Evolutionary conservation across 1,284 basidiomycete species (phyloP).

Genomic region (Neonothopanus nambi): DNA sequence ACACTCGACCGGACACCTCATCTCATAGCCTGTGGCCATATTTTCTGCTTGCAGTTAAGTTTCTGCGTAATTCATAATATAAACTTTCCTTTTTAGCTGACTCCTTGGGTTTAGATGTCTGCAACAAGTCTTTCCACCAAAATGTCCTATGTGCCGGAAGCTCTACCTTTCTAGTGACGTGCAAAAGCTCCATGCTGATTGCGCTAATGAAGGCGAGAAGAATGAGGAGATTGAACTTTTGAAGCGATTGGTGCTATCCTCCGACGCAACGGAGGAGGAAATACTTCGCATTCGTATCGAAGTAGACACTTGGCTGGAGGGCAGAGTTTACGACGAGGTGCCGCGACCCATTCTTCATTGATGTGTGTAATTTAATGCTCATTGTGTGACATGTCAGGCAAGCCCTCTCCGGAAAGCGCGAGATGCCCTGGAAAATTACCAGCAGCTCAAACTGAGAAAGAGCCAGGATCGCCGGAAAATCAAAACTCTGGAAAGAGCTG

Average conservation of each 20-base stretch:
- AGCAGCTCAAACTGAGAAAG: constrained; percentile 17
- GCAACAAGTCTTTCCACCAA: constrained; percentile 41
- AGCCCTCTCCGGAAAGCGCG: constrained; percentile 29
- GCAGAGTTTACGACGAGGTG: constrained; percentile 32
- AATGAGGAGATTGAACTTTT: constrained; percentile 27
- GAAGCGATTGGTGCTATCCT: constrained; percentile 45
- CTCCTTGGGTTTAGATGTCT: constrained; percentile 7
- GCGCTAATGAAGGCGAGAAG: constrained; percentile 30
- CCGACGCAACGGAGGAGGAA: constrained; percentile 43
- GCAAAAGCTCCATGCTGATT: constrained; percentile 59
- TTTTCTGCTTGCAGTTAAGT: constrained; percentile 64
- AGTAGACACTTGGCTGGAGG: constrained; percentile 47
- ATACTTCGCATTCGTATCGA: constrained; percentile 43
- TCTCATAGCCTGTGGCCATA: constrained; percentile 68
- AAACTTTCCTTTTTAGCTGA: not conserved
- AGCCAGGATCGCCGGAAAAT: constrained; percentile 9
- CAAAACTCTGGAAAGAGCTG: constrained; percentile 8
- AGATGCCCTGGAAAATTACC: constrained; percentile 25
- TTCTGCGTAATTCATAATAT: not conserved
- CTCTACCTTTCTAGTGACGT: constrained; percentile 50
- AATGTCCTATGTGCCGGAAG: constrained; percentile 68
- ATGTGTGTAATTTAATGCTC: constrained; percentile 2
- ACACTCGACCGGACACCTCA: constrained; percentile 50
- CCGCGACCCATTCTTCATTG: no score
- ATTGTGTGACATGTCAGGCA: constrained; percentile 20